Evolutionary conservation across 768 basidiomycete genomes (phyloP).

Genomic region (Auricularia sp.): DNA sequence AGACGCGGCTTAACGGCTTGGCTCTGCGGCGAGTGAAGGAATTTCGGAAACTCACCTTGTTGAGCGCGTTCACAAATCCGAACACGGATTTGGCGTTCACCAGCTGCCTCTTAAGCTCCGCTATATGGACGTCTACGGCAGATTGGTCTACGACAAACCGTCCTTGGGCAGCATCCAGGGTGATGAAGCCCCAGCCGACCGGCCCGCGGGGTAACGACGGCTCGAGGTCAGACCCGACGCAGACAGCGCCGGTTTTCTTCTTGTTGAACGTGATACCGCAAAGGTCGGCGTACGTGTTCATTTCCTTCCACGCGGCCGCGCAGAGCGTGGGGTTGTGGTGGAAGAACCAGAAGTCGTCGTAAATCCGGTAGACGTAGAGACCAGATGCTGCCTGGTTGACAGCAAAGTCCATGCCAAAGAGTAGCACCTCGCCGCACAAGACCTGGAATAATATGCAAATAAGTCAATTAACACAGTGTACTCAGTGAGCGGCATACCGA

Average conservation of each 20-base stretch:
- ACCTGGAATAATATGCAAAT: too few species aligned
- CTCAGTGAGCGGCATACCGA: constrained; percentile 13
- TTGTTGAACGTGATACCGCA: constrained; percentile 33
- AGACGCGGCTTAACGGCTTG: constrained; percentile 8
- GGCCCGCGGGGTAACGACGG: constrained; percentile 23
- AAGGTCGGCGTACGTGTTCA: constrained; percentile 31
- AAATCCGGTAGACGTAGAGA: constrained; percentile 33
- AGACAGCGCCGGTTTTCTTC: constrained; percentile 31
- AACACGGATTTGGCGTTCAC: constrained; percentile 26
- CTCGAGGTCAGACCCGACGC: background rate
- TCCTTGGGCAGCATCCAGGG: constrained; percentile 20
- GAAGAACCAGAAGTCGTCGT: constrained; percentile 40
- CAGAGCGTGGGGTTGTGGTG: constrained; percentile 24
- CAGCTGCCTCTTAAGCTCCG: constrained; percentile 29
- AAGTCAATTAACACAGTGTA: too few species aligned
- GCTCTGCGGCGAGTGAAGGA: too few species aligned
- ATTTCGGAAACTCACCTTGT: constrained; percentile 31
- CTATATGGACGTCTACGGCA: constrained; percentile 27
- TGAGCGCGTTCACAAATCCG: constrained; percentile 30
- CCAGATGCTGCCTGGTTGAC: constrained; percentile 34
- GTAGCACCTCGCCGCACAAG: constrained; percentile 30
- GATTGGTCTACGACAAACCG: constrained; percentile 29
- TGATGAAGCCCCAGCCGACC: constrained; percentile 32
- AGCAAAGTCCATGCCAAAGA: constrained; percentile 39
- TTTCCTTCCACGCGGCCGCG: constrained; percentile 30